Conservation (phyloP, 371 early-diverging fungal species). For the Mortierella polycephala region DNA sequence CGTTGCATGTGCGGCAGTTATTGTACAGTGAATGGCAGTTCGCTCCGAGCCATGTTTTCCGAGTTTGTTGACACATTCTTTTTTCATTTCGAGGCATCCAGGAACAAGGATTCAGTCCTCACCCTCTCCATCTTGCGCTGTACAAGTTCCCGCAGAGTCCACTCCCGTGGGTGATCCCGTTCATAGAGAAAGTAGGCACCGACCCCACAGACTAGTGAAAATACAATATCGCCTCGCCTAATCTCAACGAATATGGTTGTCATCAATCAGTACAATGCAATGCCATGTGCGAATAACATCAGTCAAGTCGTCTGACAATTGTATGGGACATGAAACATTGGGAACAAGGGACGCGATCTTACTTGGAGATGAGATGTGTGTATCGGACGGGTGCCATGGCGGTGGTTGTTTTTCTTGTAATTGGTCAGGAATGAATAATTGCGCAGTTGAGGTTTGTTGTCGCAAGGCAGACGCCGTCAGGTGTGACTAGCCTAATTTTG, state of each 20-base stretch:
- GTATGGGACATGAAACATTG: background rate
- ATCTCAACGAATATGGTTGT: too few species aligned
- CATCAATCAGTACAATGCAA: background rate
- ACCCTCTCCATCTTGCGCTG: conserved; percentile 44
- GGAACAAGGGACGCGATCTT: too few species aligned
- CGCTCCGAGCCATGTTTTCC: too few species aligned
- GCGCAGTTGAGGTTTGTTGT: too few species aligned
- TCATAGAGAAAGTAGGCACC: conserved; percentile 55
- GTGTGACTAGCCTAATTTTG: conserved; percentile 1
- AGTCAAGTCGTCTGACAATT: too few species aligned
- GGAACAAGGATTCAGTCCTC: conserved; percentile 33
- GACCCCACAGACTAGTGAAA: conserved; percentile 45
- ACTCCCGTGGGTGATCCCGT: conserved; percentile 48
- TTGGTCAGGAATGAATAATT: too few species aligned
- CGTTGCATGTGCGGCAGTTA: too few species aligned
- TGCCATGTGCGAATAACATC: too few species aligned
- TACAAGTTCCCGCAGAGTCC: conserved; percentile 48
- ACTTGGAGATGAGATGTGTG: conserved; percentile 49
- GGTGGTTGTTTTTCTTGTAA: too few species aligned
- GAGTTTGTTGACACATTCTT: background rate
- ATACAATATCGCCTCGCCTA: conserved; percentile 50
- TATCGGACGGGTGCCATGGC: conserved; percentile 32
- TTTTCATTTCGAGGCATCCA: conserved; percentile 22
- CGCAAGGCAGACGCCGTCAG: too few species aligned
- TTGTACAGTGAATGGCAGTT: too few species aligned